These are phyloP conservation scores for Ceratobasidium sp. DNA, from an alignment of 1,284 basidiomycete species.

Conservation along the genomic window DNA sequence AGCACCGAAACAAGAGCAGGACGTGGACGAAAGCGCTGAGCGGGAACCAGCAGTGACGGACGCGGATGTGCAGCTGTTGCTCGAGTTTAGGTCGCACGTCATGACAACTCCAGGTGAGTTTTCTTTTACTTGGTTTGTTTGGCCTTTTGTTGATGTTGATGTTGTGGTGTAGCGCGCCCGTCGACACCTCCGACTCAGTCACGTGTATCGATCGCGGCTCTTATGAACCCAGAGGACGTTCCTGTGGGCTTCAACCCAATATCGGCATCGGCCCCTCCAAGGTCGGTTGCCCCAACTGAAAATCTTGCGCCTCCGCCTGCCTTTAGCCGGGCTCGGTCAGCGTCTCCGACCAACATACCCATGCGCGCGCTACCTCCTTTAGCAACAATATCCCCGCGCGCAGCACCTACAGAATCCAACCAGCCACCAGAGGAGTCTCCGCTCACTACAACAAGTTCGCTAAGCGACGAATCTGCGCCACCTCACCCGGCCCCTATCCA, in stretches of 20 bases:
- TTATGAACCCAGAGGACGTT: constrained; percentile 4
- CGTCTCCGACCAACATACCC: neutral
- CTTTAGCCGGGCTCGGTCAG: neutral
- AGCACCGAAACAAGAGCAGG: neutral
- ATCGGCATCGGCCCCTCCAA: neutral
- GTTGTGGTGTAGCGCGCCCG: neutral
- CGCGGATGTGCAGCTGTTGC: constrained; percentile 21
- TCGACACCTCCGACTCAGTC: neutral
- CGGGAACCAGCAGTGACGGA: constrained; percentile 3
- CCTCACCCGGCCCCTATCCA: neutral
- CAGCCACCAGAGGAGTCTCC: neutral
- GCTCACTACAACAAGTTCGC: too few species aligned
- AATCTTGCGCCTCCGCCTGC: neutral
- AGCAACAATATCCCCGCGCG: neutral
- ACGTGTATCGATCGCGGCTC: constrained; percentile 22
- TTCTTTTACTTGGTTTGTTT: neutral
- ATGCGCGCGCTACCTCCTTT: neutral
- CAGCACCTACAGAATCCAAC: neutral
- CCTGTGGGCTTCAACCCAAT: neutral
- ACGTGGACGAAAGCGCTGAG: neutral
- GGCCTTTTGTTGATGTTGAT: neutral
- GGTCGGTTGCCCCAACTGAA: neutral
- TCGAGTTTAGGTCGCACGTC: neutral
- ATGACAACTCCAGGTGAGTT: neutral
- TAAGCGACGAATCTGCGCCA: neutral